These are phyloP conservation scores for Penicillium griseofulvum DNA, from an alignment of 2,329 filamentous ascomycete species.

Conservation along the genomic window DNA sequence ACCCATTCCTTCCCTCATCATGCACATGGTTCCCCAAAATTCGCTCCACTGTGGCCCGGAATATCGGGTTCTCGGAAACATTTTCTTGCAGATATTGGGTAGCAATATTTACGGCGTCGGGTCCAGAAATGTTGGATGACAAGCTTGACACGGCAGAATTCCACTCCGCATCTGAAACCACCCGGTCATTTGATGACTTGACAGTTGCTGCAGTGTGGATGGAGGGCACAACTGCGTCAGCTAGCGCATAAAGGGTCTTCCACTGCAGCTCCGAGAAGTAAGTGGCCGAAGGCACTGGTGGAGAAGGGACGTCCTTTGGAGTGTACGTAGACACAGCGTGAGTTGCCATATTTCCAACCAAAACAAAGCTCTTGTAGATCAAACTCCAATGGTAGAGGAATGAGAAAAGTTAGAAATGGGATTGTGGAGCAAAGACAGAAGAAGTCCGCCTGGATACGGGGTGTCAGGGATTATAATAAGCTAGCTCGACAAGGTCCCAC, in stretches of 20 bases:
- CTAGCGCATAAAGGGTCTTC: conserved; percentile 57
- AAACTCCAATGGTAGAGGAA: neutral
- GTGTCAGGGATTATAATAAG: neutral
- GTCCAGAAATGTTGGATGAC: conserved; percentile 27
- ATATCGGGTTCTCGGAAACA: conserved; percentile 49
- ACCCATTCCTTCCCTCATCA: conserved; percentile 47
- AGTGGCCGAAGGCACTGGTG: conserved; percentile 47
- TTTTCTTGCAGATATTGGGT: conserved; percentile 50
- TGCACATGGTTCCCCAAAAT: conserved; percentile 51
- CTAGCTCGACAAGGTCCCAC: neutral
- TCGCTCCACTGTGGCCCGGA: conserved; percentile 50
- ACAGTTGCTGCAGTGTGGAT: conserved; percentile 43
- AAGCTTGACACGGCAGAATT: conserved; percentile 36
- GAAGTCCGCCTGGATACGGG: neutral
- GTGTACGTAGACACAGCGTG: conserved; percentile 8
- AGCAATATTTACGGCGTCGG: conserved; percentile 37
- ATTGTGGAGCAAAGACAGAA: neutral
- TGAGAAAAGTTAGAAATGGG: neutral
- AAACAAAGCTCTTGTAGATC: neutral
- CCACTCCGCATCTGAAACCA: conserved; percentile 43
- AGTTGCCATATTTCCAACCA: neutral
- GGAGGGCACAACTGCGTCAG: conserved; percentile 57
- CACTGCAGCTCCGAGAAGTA: conserved; percentile 57
- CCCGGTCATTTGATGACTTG: conserved; percentile 36
- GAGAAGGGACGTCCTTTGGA: conserved; percentile 46